A percentile compares a stretch with the other conserved stretches of the same genome.
Conservation (phyloP, 2,329 filamentous ascomycete genomes). For the Xylariales sp. region DNA sequence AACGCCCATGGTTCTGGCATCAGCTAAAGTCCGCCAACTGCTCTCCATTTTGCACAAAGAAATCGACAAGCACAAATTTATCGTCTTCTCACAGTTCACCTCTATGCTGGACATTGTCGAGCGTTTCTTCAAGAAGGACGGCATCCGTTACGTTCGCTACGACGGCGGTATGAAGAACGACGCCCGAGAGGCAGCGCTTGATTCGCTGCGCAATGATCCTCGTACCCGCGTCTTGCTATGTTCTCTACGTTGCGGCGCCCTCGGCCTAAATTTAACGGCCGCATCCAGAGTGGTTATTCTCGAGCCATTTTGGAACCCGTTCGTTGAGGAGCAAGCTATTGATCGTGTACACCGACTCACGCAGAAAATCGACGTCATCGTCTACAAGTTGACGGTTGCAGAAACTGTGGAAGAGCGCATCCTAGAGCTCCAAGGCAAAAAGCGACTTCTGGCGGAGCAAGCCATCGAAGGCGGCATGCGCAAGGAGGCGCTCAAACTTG, state of each 20-base stretch:
- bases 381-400: constrained; percentile 89
- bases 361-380: constrained; percentile 88
- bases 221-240: constrained; percentile 81
- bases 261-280: constrained; percentile 91
- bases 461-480: constrained; percentile 79
- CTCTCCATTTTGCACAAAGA: constrained; percentile 78
- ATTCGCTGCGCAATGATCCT: constrained; percentile 69
- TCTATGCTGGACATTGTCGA: constrained; percentile 97
- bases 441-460: constrained; percentile 84
- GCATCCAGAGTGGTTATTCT: constrained; percentile 91
- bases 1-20: constrained; percentile 56
- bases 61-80: constrained; percentile 83
- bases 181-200: constrained; percentile 79
- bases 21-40: constrained; percentile 88
- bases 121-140: constrained; percentile 74
- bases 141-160: constrained; percentile 81
- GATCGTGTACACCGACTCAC: constrained; percentile 98
- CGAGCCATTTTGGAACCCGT: constrained; percentile 99
- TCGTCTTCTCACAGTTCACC: constrained; percentile 97
- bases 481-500: constrained; percentile 74
- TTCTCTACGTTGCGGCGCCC: constrained; percentile 86
- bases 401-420: constrained; percentile 91
- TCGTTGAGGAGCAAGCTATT: constrained; percentile 98
- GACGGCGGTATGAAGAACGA: constrained; percentile 96
- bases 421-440: constrained; percentile 89